Percentiles rank a stretch among this genome's conserved stretches.
These are phyloP conservation scores for Pholiota microspora DNA, from an alignment of 768 basidiomycete species.

Conservation along the genomic window DNA sequence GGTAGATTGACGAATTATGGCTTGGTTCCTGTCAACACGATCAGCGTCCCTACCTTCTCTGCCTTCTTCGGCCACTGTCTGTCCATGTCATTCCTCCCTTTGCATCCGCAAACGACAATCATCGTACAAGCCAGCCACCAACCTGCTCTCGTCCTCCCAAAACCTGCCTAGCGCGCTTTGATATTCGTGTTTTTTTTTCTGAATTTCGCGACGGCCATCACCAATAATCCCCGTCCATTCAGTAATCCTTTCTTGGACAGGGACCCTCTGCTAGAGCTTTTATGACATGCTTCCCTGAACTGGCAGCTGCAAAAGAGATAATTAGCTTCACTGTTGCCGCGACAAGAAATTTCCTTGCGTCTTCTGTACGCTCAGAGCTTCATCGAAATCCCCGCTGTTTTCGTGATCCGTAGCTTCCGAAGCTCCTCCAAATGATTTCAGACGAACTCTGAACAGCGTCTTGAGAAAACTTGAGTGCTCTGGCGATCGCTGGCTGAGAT, in stretches of 20 bases:
- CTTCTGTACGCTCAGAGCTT: slow-evolving; percentile 13
- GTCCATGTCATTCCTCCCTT: slow-evolving; percentile 12
- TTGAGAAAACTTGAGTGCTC: not conserved
- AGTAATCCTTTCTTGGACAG: not conserved
- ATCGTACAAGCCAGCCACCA: not conserved
- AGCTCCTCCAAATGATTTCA: slow-evolving; percentile 10
- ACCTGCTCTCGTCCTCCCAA: not conserved
- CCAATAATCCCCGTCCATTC: not conserved
- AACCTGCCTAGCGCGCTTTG: not conserved
- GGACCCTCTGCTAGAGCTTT: not conserved
- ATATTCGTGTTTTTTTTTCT: not conserved
- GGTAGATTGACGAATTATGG: slow-evolving; percentile 17
- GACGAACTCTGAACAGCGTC: slow-evolving; percentile 1
- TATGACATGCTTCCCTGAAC: slow-evolving; percentile 1
- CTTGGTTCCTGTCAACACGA: slow-evolving; percentile 18
- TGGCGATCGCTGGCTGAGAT: not conserved
- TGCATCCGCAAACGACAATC: slow-evolving; percentile 15
- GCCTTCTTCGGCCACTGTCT: slow-evolving; percentile 15
- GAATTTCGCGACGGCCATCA: not conserved
- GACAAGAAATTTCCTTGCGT: slow-evolving; percentile 10
- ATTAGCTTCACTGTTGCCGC: slow-evolving; percentile 5
- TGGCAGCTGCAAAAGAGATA: slow-evolving; percentile 7
- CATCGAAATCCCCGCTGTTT: slow-evolving; percentile 22
- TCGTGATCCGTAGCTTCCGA: slow-evolving; percentile 23
- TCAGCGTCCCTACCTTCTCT: slow-evolving; percentile 17